phyloP scores from a whole-genome alignment of 441 rosid species.

The Adansonia madagascariensis region DNA sequence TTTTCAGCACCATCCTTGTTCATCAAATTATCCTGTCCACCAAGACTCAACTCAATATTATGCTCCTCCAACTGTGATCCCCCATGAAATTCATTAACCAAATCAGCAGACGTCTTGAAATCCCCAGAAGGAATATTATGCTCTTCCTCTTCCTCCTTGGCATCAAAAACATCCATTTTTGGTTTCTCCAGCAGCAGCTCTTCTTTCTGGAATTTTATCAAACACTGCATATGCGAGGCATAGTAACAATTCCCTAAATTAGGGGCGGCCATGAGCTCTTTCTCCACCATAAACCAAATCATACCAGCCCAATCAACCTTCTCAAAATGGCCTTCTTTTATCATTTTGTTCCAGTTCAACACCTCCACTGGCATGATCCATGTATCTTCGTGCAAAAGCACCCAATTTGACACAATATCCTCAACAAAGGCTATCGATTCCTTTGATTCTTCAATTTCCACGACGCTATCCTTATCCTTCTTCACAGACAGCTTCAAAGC shows the following conservation, averaged over 20 bases:
- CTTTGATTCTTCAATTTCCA: slow-evolving; percentile 42
- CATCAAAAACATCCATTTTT: slow-evolving; percentile 42
- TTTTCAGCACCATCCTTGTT: slow-evolving; percentile 30
- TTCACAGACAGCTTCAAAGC: slow-evolving; percentile 71
- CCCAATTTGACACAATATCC: slow-evolving; percentile 69
- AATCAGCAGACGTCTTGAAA: slow-evolving; percentile 41
- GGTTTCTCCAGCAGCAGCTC: slow-evolving; percentile 45
- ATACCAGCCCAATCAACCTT: slow-evolving; percentile 79
- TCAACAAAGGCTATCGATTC: slow-evolving; percentile 54
- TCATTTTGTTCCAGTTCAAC: slow-evolving; percentile 40
- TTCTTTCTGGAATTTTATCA: slow-evolving; percentile 58
- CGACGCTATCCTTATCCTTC: slow-evolving; percentile 46
- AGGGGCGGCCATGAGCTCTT: slow-evolving; percentile 57
- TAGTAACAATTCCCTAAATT: slow-evolving; percentile 69
- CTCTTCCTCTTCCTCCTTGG: slow-evolving; percentile 54
- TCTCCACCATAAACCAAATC: slow-evolving; percentile 90
- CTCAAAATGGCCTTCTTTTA: slow-evolving; percentile 69
- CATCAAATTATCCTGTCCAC: slow-evolving; percentile 39
- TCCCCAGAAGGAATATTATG: slow-evolving; percentile 36
- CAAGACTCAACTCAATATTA: slow-evolving; percentile 51
- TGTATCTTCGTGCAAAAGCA: slow-evolving; percentile 73
- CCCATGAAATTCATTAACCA: slow-evolving; percentile 26
- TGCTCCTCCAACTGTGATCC: slow-evolving; percentile 49
- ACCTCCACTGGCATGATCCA: slow-evolving; percentile 76
- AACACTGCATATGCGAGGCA: slow-evolving; percentile 79